A percentile compares a stretch with the other conserved stretches of the same genome.
phyloP scores from a whole-genome alignment of 139 green algal species.

The Yamagishiella unicocca region DNA sequence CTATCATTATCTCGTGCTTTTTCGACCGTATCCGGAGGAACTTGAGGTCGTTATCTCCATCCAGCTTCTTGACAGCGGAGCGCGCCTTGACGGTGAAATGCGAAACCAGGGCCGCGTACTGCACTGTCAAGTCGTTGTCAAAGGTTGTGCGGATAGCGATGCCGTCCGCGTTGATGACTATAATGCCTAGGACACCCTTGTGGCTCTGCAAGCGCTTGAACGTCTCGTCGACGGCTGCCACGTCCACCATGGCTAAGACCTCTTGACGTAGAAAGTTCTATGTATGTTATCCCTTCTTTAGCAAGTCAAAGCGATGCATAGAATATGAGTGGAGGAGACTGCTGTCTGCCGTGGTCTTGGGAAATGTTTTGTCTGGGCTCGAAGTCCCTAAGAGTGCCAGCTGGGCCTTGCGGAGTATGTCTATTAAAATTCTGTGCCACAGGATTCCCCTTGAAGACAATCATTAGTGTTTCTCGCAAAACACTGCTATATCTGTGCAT shows the following conservation, averaged over 20 bases:
- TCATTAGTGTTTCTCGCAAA: too few species aligned
- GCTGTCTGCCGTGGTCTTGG: too few species aligned
- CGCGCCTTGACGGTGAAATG: slow-evolving; percentile 85
- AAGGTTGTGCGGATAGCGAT: slow-evolving; percentile 90
- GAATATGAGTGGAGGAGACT: too few species aligned
- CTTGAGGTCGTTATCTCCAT: slow-evolving; percentile 89
- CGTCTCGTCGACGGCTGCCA: slow-evolving; percentile 82
- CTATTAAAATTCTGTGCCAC: too few species aligned
- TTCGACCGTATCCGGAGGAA: slow-evolving; percentile 87
- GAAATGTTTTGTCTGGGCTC: too few species aligned
- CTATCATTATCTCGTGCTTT: slow-evolving; percentile 93
- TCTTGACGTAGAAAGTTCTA: too few species aligned
- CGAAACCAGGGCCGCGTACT: slow-evolving; percentile 77
- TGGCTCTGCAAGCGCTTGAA: slow-evolving; percentile 73
- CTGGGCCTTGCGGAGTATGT: too few species aligned
- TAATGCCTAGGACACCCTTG: slow-evolving; percentile 76
- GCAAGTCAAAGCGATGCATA: too few species aligned
- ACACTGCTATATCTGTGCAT: too few species aligned
- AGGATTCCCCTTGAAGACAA: too few species aligned
- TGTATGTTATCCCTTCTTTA: too few species aligned
- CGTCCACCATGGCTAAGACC: slow-evolving; percentile 72
- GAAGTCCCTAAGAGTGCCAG: too few species aligned
- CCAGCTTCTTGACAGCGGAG: slow-evolving; percentile 80
- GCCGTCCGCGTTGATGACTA: slow-evolving; percentile 90
- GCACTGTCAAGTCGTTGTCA: slow-evolving; percentile 83